Evolutionary conservation across 2,329 filamentous ascomycete species (phyloP).

Genomic region (Neurospora sp.): DNA sequence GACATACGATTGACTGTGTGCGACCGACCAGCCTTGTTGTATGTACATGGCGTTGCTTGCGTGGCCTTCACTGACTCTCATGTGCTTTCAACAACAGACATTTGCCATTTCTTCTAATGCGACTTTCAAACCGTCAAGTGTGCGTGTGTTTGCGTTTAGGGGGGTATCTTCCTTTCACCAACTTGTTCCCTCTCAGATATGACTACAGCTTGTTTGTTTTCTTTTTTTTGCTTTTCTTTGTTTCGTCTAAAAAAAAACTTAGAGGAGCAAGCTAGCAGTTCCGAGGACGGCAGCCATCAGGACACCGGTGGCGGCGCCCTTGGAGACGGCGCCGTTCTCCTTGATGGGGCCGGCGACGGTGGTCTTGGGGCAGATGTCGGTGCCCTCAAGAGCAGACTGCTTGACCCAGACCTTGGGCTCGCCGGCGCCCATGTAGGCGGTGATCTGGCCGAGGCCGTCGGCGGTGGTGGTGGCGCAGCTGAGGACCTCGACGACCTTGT

Average conservation of each 20-base stretch:
- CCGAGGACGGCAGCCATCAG: conserved; percentile 6
- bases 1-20: neutral
- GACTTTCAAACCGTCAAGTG: neutral
- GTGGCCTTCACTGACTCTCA: neutral
- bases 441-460: conserved; percentile 12
- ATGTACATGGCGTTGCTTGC: neutral
- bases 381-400: conserved; percentile 10
- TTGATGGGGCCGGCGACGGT: conserved; percentile 5
- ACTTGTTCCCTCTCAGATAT: neutral
- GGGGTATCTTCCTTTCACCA: neutral
- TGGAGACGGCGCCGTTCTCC: conserved; percentile 3
- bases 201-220: neutral
- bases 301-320: conserved; percentile 5
- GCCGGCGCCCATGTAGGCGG: conserved; percentile 15
- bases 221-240: neutral
- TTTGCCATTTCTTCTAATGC: neutral
- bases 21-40: neutral
- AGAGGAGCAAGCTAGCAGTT: conserved; percentile 3
- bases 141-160: neutral
- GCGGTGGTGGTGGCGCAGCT: conserved; percentile 14
- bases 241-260: neutral
- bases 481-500: conserved; percentile 19
- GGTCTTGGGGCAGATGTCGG: conserved; percentile 15
- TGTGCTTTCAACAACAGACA: neutral
- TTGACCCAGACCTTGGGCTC: conserved; percentile 17